Conservation (phyloP, 2,329 filamentous ascomycete species). For the Zopfia rhizophila region DNA sequence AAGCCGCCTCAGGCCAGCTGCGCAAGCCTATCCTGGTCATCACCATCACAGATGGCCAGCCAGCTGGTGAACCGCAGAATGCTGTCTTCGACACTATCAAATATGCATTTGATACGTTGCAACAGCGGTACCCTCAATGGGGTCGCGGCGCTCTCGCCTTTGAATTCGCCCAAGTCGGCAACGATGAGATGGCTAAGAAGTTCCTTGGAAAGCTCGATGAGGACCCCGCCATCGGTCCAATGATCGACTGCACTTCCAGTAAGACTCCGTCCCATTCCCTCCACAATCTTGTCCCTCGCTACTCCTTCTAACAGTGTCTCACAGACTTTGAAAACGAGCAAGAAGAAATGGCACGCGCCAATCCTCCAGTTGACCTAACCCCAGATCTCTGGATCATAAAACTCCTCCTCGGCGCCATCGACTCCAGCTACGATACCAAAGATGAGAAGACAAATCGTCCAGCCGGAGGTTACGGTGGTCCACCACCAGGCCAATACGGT, state of each 20-base stretch:
- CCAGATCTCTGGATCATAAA: conserved; percentile 75
- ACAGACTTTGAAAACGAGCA: conserved; percentile 74
- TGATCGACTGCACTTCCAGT: conserved; percentile 77
- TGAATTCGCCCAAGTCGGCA: conserved; percentile 76
- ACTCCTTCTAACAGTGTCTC: conserved; percentile 4
- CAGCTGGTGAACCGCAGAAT: conserved; percentile 68
- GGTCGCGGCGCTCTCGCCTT: conserved; percentile 70
- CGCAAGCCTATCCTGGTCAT: conserved; percentile 73
- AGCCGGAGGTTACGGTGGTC: conserved; percentile 31
- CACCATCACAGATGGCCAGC: conserved; percentile 73
- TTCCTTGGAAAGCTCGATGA: conserved; percentile 73
- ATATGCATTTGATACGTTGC: conserved; percentile 63
- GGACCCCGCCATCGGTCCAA: conserved; percentile 68
- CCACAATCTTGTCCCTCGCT: background rate
- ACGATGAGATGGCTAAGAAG: conserved; percentile 71
- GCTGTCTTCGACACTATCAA: conserved; percentile 68
- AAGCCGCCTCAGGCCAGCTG: conserved; percentile 63
- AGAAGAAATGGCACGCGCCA: conserved; percentile 71
- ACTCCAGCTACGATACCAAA: conserved; percentile 72
- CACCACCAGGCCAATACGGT: conserved; percentile 42
- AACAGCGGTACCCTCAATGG: conserved; percentile 57
- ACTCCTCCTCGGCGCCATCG: conserved; percentile 73
- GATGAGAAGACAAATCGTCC: conserved; percentile 66
- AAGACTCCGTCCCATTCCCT: conserved; percentile 53
- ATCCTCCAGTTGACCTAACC: conserved; percentile 70